Base-by-base conservation (phyloP, 768 basidiomycete genomes). In the Tubosaeta sp. region DNA sequence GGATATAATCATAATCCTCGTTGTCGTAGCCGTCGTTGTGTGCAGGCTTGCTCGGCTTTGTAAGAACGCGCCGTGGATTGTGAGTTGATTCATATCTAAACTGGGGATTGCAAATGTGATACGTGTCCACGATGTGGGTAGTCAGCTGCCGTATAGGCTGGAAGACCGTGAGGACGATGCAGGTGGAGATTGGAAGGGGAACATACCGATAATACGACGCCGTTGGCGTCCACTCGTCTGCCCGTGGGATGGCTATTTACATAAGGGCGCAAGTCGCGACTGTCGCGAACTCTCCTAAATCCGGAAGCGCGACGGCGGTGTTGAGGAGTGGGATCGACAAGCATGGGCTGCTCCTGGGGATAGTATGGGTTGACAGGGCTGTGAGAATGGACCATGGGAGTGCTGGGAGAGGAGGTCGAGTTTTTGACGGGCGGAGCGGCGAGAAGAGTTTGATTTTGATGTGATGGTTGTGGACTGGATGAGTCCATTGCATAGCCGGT, bases 21-120 rank as follows among this genome's bases (percentile, higher is more conserved):
- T 99, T 99, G 72, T 99, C 97, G 60, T 86, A 97, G 2, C 95
- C 95, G 54, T 97, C 95, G 69, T 99, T 99, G 68, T 95, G 90
- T 0, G 82, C 79, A 0, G 94, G 91, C 67, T 97, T 97, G 75
- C 91, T 93, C 17, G 97, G 97, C 69, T 99, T 99, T 22, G 97
- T 99, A 53, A 99, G 78, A 16, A 99, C 97, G 46, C 97, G 84
- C 44, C 97, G 82, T 6, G 97, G 97, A 72, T 99, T 99, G 69
- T 91, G 90, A 2, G 88, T 74, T 3, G 90, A 88, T 71, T 98
- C 97, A 68, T 99, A 99, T 65, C 88, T 83, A 77, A 97, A 99
- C 56, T 82, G 76, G 11, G 95, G 90, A 68, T 98, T 97, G 79
- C 95, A 95, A 56, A 95, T 88, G 63, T 82, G 86, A 73, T 88